Evolutionary conservation across 176 grass and related monocot genomes (phyloP), one percentile per base, ranked within the genome.

Genomic region (Neostapfia colusana): DNA sequence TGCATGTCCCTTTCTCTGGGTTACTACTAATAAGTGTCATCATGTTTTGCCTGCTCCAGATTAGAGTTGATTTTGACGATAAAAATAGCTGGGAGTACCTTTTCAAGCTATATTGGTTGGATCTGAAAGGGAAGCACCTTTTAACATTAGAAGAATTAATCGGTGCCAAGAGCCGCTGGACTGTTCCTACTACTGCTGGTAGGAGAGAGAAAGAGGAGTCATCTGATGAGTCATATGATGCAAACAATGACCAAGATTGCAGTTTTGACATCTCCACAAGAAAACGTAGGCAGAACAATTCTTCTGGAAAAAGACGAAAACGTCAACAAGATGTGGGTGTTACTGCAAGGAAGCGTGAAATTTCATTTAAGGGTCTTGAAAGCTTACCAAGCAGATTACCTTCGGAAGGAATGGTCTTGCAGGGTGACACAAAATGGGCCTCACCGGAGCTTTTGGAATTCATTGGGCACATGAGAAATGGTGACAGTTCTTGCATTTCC

Each of bases 81-180:
- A 80, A 88, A 83, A 90, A 82, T 87, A 99, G 88, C 75, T 99
- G 96, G 96, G 92, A 99, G 83, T 99, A 99, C 78, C 89, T 99
- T 61, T 99, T 99, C 83, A 99, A 99, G 77, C 75, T 95, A 67
- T 99, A 99, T 80, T 99, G 96, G 96, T 89, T 99, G 53, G 81
- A 90, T 79, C 63, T 88, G n/a, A 99, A 95, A 88, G 61, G 88
- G 68, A 99, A 89, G 10, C 60, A 92, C 51, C 80, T 69, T 40
- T 67, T 99, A 82, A 95, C 89, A 48, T 78, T 92, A 50, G 87
- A 95, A 72, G 96, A 99, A 67, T 75, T 99, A 73, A 78, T 69
- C 48, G 87, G 28, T 72, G 89, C 96, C 38, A 99, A 89, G 76
- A 94, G 65, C 68, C 56, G 25, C 48, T 92, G 89, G 89, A 84